phyloP scores from a whole-genome alignment of 176 grass and related monocot genomes.

The Zea mays region DNA sequence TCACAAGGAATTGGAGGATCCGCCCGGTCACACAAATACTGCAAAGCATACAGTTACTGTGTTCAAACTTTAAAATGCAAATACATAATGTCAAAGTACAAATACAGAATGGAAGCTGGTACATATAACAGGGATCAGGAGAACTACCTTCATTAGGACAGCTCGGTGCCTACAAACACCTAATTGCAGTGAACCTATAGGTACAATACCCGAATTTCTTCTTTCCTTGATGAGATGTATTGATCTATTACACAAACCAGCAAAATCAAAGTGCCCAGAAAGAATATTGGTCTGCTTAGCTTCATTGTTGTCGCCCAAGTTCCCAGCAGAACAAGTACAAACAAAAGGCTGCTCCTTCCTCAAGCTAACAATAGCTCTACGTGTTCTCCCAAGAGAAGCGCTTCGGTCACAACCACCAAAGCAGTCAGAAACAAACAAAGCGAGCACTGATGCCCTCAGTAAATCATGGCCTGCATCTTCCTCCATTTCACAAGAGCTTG shows the following conservation, averaged over 20 bases:
- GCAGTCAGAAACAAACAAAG: constrained; percentile 98
- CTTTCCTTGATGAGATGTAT: constrained; percentile 82
- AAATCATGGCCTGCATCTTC: constrained; percentile 64
- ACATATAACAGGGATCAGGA: background rate
- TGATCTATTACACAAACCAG: constrained; percentile 64
- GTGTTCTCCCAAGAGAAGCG: constrained; percentile 63
- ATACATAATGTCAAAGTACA: constrained; percentile 10
- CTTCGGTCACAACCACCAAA: constrained; percentile 94
- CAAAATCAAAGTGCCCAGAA: constrained; percentile 51
- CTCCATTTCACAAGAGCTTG: constrained; percentile 50
- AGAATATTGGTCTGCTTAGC: constrained; percentile 36
- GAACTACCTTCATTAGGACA: constrained; percentile 89
- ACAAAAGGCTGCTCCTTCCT: too few relatives aligned
- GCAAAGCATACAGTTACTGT: constrained; percentile 34
- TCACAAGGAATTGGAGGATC: constrained; percentile 96
- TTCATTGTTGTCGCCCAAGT: constrained; percentile 40
- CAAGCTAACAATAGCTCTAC: constrained; percentile 70
- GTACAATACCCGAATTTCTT: constrained; percentile 87
- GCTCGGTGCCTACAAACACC: constrained; percentile 98
- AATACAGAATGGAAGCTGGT: constrained; percentile 12
- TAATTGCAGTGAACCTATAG: constrained; percentile 75
- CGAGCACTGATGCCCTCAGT: constrained; percentile 74
- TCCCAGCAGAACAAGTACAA: constrained; percentile 65
- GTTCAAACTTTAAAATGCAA: constrained; percentile 25
- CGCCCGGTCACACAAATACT: constrained; percentile 93